Base-by-base conservation (phyloP, 2,329 filamentous ascomycete genomes). In the Fusarium sp. region DNA sequence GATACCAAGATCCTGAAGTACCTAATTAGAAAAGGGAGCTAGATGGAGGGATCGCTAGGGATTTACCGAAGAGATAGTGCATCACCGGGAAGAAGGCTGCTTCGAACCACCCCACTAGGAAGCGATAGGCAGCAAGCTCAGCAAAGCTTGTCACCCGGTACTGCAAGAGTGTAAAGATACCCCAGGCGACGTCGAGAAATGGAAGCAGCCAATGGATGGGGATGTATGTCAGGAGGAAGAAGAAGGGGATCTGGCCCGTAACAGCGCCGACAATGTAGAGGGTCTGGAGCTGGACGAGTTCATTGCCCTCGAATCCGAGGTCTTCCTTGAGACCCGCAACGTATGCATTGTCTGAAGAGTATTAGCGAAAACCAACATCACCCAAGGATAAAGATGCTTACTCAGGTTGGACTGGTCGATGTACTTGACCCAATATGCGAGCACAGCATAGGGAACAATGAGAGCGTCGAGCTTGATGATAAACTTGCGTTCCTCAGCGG, bases 91-190 rank as follows among this genome's bases (percentile, higher is more conserved):
- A 83, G 50, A 82, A 81, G 0, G 80, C 77, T 2, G 80, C 70
- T 74, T 89, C 86, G 60, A 89, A 88, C 73, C 83, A 83, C 0
- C 86, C 86, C 4, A 89, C 84, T 1, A 88, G 65, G 59, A 89
- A 89, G 3, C 87, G 81, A 72, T 87, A 87, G 0, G 84, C 84
- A 47, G 83, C 83, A 9, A 88, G 61, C 54, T 89, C 87, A 0
- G 82, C 81, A 65, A 82, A 88, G 2, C 81, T 79, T 3, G 80
- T 77, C 1, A 83, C 83, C 6, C 86, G 83, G 57, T 84, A 88
- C 61, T 89, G 86, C 4, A 89, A 77, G 9, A 90, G 79, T 0
- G 87, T 90, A 63, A 89, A 87, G 15, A 89, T 75, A 0, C 86
- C 87, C 88, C 88, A 90, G 2, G 79, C 74, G 2, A 89, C 67